Evolutionary conservation across 768 basidiomycete genomes (phyloP), one percentile per base, ranked within the genome.

Genomic region (Favolaschia claudopus): DNA sequence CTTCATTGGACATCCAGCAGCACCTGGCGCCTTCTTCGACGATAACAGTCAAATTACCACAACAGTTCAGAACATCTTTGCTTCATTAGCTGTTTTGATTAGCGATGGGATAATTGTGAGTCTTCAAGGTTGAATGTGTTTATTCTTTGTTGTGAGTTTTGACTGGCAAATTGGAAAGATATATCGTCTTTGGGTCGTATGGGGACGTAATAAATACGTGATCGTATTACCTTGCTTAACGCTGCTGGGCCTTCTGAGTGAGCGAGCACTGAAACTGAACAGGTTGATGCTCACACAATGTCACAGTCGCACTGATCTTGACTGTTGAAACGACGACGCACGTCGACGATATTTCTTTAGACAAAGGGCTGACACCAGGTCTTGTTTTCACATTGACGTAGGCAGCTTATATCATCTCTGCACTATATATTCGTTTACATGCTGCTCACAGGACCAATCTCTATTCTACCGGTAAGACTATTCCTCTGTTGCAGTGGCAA

Each of bases 301-400:
- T 40, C 10, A n/a, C 24, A 58, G 56, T 58, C 2, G 20, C 56
- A 9, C n/a, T 44, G 14, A 15, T 7, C 15, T 13, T 58, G 19
- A 34, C 33, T 1, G 56, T 49, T 0, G 46, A 43, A 9, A 57
- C 46, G 13, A 57, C 55, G 17, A 27, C 32, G 19, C 38, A 57
- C 7, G 25, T 50, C 7, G 19, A 29, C 27, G n/a, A 40, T 14
- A 50, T 58, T 22, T n/a, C 48, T 1, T 14, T 44, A 5, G 48
- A 43, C 20, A 51, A 50, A 33, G 42, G 48, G 17, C 25, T 58
- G 14, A 58, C 56, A 3, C 56, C 56, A 4, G 48, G 48, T 1
- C 28, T 58, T 7, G 37, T 56, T 27, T 56, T 56, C 37, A 56
- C 55, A 2, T 38, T 56, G 28, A 36, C 38, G 56, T 51, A 50